Evolutionary conservation across 1,284 basidiomycete species (phyloP).

Genomic region (Vanrija sp.): DNA sequence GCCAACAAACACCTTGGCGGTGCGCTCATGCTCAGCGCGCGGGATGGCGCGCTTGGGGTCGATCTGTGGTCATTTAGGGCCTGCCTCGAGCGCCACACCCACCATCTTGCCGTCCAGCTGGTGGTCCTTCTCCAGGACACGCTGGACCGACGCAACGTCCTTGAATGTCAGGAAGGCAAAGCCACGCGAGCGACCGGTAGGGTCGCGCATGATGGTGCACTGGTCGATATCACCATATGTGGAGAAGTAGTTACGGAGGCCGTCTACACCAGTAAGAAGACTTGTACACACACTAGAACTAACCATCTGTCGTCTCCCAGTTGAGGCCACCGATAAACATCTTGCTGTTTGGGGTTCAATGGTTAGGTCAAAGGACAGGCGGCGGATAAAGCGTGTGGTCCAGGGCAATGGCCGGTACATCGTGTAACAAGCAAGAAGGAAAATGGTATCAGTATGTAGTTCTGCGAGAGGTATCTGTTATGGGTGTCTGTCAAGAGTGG

Average conservation of each 20-base stretch:
- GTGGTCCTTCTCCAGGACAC: slow-evolving; percentile 84
- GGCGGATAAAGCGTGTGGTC: no score
- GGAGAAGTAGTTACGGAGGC: slow-evolving; percentile 75
- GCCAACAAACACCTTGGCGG: slow-evolving; percentile 92
- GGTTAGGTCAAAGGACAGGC: background rate
- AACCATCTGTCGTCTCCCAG: slow-evolving; percentile 94
- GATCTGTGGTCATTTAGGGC: slow-evolving; percentile 63
- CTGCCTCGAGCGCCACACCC: slow-evolving; percentile 37
- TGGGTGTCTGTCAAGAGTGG: slow-evolving; percentile 1
- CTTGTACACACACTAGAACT: slow-evolving; percentile 21
- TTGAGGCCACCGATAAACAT: slow-evolving; percentile 97
- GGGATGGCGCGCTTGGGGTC: slow-evolving; percentile 99
- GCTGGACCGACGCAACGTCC: slow-evolving; percentile 78
- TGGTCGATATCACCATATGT: slow-evolving; percentile 88
- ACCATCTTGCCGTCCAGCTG: slow-evolving; percentile 90
- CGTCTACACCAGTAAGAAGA: slow-evolving; percentile 55
- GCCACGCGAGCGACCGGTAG: slow-evolving; percentile 80
- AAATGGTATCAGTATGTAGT: slow-evolving; percentile 13
- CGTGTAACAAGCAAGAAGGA: slow-evolving; percentile 2
- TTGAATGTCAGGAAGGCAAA: slow-evolving; percentile 93
- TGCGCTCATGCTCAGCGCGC: slow-evolving; percentile 84
- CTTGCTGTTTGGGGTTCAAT: slow-evolving; percentile 64
- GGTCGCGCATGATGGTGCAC: slow-evolving; percentile 93
- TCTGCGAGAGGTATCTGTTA: slow-evolving; percentile 1
- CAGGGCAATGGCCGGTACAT: slow-evolving; percentile 6